These are phyloP conservation scores for Jaapia argillacea DNA, from an alignment of 768 basidiomycete genomes.

Conservation along the genomic window DNA sequence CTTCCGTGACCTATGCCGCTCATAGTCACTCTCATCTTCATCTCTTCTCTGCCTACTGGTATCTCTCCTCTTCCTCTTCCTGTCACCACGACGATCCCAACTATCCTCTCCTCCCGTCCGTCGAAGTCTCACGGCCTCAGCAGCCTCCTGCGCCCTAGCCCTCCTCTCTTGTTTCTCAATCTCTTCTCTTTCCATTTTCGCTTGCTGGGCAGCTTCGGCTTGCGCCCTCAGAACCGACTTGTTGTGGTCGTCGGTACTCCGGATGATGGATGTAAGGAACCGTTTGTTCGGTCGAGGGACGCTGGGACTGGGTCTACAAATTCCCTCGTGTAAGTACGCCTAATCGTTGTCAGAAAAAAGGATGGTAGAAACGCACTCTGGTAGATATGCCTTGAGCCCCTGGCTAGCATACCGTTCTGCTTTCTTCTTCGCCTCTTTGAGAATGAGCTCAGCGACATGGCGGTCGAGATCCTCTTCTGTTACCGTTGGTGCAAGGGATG, in stretches of 20 bases:
- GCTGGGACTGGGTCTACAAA: conserved; percentile 54
- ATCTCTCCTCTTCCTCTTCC: conserved; percentile 32
- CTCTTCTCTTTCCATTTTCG: conserved; percentile 60
- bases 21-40: conserved; percentile 26
- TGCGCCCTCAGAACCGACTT: conserved; percentile 70
- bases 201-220: conserved; percentile 60
- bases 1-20: conserved; percentile 10
- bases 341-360: conserved; percentile 1
- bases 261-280: conserved; percentile 77
- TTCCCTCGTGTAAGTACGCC: no score
- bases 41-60: conserved; percentile 44
- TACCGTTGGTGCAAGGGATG: conserved; percentile 44
- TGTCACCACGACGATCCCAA: conserved; percentile 39
- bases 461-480: conserved; percentile 84
- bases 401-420: conserved; percentile 69
- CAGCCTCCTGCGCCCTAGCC: conserved; percentile 68
- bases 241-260: conserved; percentile 94
- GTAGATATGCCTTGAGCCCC: conserved; percentile 74
- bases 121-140: conserved; percentile 49
- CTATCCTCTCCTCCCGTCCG: conserved; percentile 26
- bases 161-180: conserved; percentile 51
- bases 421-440: conserved; percentile 89
- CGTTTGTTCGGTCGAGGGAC: conserved; percentile 78
- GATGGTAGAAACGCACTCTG: conserved; percentile 31
- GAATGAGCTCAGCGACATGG: conserved; percentile 85